Evolutionary conservation across 768 basidiomycete species (phyloP).

Genomic region (Tulasnella sp.): DNA sequence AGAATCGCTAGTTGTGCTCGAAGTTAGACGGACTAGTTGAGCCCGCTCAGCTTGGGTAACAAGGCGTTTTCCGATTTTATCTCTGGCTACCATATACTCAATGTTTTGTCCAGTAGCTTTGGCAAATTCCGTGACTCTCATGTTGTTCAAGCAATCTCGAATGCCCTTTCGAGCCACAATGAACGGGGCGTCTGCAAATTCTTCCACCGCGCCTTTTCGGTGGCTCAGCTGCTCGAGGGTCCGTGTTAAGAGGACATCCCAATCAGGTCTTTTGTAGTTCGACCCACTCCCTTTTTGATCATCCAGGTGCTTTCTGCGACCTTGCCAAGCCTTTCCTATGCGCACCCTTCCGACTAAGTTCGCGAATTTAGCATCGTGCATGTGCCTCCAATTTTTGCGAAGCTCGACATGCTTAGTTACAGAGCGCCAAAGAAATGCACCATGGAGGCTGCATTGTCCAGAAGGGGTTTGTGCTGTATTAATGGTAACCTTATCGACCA

Average conservation of each 20-base stretch:
- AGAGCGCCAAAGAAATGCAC: not conserved
- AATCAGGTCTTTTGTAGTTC: not conserved
- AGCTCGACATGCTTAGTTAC: not conserved
- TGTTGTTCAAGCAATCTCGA: slow-evolving; percentile 13
- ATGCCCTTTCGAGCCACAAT: not conserved
- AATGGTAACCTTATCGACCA: not conserved
- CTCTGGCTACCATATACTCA: not conserved
- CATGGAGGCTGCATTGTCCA: not conserved
- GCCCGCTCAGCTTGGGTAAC: not conserved
- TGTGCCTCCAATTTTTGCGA: not conserved
- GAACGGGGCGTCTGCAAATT: slow-evolving; percentile 17
- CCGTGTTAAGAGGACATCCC: not conserved
- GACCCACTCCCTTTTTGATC: not conserved
- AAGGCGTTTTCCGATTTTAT: not conserved
- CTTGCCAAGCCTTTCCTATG: not conserved
- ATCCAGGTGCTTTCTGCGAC: not conserved
- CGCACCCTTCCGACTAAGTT: not conserved
- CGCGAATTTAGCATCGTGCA: not conserved
- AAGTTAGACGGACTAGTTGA: not conserved
- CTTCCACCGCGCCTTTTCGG: not conserved
- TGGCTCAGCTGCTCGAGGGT: not conserved
- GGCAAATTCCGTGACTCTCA: slow-evolving; percentile 13
- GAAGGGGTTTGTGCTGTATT: not conserved
- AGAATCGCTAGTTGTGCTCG: not conserved
- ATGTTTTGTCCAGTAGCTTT: not conserved